These are phyloP conservation scores for Fraxinus albicans DNA, from an alignment of 305 asterid species.

Conservation along the genomic window DNA sequence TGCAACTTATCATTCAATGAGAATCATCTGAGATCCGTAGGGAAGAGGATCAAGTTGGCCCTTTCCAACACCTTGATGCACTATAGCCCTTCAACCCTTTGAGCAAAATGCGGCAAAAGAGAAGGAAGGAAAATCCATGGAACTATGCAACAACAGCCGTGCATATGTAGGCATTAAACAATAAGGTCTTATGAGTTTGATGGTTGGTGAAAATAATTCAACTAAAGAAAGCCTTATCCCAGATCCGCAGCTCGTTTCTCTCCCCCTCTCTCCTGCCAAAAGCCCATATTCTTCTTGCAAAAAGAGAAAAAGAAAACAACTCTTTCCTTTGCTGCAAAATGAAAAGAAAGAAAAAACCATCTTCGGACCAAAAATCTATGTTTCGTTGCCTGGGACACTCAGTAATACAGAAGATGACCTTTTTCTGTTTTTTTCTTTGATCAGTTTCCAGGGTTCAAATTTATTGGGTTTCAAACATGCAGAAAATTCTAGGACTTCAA, in stretches of 20 bases:
- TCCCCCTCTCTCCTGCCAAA: no score
- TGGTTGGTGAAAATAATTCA: neutral
- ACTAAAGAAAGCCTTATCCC: neutral
- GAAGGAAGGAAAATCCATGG: neutral
- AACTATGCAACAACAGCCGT: neutral
- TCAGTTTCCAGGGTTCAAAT: neutral
- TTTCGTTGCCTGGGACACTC: neutral
- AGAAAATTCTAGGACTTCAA: neutral
- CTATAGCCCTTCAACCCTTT: neutral
- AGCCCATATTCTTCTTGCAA: no score
- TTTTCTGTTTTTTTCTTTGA: neutral
- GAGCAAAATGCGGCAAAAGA: neutral
- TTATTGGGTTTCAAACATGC: neutral
- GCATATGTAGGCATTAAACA: slow-evolving; percentile 6
- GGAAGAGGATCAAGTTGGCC: neutral
- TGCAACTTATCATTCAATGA: slow-evolving; percentile 1
- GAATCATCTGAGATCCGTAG: neutral
- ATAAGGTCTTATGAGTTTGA: slow-evolving; percentile 6
- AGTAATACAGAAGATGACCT: neutral
- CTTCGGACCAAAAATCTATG: neutral
- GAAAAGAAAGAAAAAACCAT: neutral
- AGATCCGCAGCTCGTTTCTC: neutral
- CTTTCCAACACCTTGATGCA: neutral
- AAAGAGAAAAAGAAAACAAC: no score
- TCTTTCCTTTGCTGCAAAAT: no score